phyloP scores from a whole-genome alignment of 345 rosid species.

The Ceriops decandra region DNA sequence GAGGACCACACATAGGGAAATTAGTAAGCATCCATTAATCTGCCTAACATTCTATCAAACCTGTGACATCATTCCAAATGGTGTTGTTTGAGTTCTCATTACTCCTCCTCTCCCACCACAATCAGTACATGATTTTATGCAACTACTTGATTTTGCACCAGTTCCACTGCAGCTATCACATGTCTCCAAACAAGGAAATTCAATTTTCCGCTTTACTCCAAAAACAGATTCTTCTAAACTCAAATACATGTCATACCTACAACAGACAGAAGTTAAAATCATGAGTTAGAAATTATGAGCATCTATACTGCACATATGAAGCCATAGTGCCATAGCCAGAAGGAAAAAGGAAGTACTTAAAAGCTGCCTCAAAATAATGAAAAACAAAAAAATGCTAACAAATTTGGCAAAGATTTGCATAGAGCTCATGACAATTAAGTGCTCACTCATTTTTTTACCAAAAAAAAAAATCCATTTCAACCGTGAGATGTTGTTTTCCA shows the following conservation, averaged over 20 bases:
- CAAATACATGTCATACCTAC: conserved; percentile 67
- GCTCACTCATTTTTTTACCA: background rate
- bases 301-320: background rate
- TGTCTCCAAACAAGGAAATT: conserved; percentile 57
- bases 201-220: conserved; percentile 66
- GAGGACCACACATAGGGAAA: background rate
- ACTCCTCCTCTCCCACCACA: conserved; percentile 87
- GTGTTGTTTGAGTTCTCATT: conserved; percentile 69
- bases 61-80: conserved; percentile 89
- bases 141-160: conserved; percentile 69
- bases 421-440: background rate
- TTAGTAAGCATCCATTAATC: conserved; percentile 12
- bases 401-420: background rate
- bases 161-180: conserved; percentile 77
- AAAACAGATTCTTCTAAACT: conserved; percentile 86
- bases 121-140: conserved; percentile 50
- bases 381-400: background rate
- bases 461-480: too few relatives aligned
- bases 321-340: background rate
- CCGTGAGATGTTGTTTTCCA: too few relatives aligned
- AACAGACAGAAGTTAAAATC: conserved; percentile 9
- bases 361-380: background rate
- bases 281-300: background rate
- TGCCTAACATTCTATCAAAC: conserved; percentile 31
- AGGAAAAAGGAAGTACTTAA: background rate